A percentile compares a stretch with the other conserved stretches of the same genome.
phyloP scores from a whole-genome alignment of 306 rosid genomes.

The Prunus fruticosa region DNA sequence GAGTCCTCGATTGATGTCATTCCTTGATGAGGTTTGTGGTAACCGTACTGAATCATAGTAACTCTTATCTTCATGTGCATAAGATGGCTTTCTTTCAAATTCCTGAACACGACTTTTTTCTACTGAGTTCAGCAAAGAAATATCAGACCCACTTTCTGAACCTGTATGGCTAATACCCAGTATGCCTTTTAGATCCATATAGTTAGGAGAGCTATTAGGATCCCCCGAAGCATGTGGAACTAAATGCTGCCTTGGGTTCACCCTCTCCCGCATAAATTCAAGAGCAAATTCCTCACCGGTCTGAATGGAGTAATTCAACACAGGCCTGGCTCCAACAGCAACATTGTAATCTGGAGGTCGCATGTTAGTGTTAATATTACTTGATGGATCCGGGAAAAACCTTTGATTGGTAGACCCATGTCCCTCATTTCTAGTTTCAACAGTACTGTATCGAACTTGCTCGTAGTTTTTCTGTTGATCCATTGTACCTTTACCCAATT shows the following conservation, averaged over 20 bases:
- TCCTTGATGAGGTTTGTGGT: constrained; percentile 56
- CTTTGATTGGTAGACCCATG: constrained; percentile 46
- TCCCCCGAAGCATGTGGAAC: constrained; percentile 55
- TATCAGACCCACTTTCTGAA: constrained; percentile 62
- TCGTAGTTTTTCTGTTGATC: constrained; percentile 41
- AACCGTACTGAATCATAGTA: constrained; percentile 47
- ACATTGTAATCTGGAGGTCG: constrained; percentile 56
- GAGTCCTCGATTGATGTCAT: constrained; percentile 45
- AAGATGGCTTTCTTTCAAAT: constrained; percentile 49
- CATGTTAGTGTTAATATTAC: constrained; percentile 41
- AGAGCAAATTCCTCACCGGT: constrained; percentile 90
- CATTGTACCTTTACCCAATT: constrained; percentile 24
- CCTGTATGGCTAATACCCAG: constrained; percentile 51
- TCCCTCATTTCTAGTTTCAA: constrained; percentile 57
- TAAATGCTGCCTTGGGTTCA: constrained; percentile 55
- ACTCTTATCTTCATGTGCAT: constrained; percentile 49
- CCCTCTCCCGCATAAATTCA: constrained; percentile 91
- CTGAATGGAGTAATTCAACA: constrained; percentile 77
- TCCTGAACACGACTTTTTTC: constrained; percentile 55
- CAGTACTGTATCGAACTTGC: constrained; percentile 35
- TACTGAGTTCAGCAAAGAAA: constrained; percentile 37
- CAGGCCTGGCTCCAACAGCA: constrained; percentile 59
- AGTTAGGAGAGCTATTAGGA: constrained; percentile 52
- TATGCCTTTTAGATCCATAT: constrained; percentile 53
- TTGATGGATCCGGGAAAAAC: constrained; percentile 44